Conservation (phyloP, 192 early-diverging fungal species). For the Gamsiella multidivaricata region DNA sequence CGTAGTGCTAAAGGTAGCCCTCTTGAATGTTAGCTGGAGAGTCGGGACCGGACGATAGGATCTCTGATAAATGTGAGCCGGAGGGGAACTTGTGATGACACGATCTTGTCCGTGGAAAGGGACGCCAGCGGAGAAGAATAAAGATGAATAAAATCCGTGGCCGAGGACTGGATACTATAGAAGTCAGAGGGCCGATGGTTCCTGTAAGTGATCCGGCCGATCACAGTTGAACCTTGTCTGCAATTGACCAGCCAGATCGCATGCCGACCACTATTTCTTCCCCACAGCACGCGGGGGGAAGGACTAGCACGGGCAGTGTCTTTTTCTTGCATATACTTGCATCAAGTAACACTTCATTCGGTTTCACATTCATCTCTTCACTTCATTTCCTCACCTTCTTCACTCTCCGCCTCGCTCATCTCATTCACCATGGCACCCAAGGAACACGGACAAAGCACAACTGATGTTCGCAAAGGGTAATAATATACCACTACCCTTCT, state of each 20-base stretch:
- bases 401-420: background rate
- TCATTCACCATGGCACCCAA: constrained; percentile 29
- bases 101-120: too few species aligned
- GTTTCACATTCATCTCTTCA: background rate
- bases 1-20: too few species aligned
- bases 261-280: constrained; percentile 7
- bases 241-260: constrained; percentile 25
- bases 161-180: too few species aligned
- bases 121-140: too few species aligned
- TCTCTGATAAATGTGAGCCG: too few species aligned
- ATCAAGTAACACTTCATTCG: background rate
- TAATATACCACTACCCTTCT: background rate
- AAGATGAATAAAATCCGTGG: too few species aligned
- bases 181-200: too few species aligned
- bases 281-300: background rate
- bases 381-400: background rate
- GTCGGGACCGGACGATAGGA: too few species aligned
- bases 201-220: too few species aligned
- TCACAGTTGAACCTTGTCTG: constrained; percentile 18
- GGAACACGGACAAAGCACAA: constrained; percentile 53
- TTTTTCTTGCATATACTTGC: background rate
- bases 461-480: constrained; percentile 46
- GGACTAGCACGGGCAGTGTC: too few species aligned
- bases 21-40: too few species aligned
- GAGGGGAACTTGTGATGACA: too few species aligned